Conservation (phyloP, 2,329 filamentous ascomycete genomes). For the Westerdykella aurantiaca region DNA sequence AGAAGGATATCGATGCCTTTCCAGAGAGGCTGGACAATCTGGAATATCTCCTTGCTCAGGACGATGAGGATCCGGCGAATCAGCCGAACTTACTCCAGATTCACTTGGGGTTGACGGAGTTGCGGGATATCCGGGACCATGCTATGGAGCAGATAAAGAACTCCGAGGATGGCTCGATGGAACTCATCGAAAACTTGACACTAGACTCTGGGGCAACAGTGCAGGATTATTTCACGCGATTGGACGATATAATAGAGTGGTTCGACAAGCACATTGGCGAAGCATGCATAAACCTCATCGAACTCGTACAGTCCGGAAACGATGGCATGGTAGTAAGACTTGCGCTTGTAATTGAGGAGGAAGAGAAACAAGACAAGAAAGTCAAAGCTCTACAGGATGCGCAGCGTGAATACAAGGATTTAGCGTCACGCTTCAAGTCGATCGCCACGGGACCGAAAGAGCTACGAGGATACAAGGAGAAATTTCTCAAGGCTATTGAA, state of each 20-base stretch:
- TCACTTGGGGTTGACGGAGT: slow-evolving; percentile 85
- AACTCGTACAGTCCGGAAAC: slow-evolving; percentile 78
- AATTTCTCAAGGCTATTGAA: slow-evolving; percentile 77
- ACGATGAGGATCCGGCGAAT: slow-evolving; percentile 78
- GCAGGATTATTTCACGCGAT: slow-evolving; percentile 78
- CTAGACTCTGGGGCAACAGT: slow-evolving; percentile 68
- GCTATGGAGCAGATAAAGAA: slow-evolving; percentile 89
- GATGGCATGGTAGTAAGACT: slow-evolving; percentile 84
- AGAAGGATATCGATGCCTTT: slow-evolving; percentile 81
- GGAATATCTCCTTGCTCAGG: slow-evolving; percentile 71
- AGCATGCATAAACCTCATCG: slow-evolving; percentile 84
- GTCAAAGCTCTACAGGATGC: slow-evolving; percentile 89
- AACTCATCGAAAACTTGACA: slow-evolving; percentile 69
- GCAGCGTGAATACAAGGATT: slow-evolving; percentile 89
- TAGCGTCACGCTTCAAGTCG: slow-evolving; percentile 87
- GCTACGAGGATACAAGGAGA: slow-evolving; percentile 92
- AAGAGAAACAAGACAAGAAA: slow-evolving; percentile 93
- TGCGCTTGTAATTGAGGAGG: slow-evolving; percentile 86
- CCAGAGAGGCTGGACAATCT: slow-evolving; percentile 69
- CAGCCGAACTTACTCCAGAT: slow-evolving; percentile 87
- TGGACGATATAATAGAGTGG: slow-evolving; percentile 85
- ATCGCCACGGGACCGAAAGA: slow-evolving; percentile 92
- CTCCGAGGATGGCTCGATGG: slow-evolving; percentile 84
- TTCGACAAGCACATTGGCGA: slow-evolving; percentile 93
- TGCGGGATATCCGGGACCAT: slow-evolving; percentile 91